These are phyloP conservation scores for Venustampulla echinocandica DNA, from an alignment of 495 filamentous ascomycete species.

Conservation along the genomic window DNA sequence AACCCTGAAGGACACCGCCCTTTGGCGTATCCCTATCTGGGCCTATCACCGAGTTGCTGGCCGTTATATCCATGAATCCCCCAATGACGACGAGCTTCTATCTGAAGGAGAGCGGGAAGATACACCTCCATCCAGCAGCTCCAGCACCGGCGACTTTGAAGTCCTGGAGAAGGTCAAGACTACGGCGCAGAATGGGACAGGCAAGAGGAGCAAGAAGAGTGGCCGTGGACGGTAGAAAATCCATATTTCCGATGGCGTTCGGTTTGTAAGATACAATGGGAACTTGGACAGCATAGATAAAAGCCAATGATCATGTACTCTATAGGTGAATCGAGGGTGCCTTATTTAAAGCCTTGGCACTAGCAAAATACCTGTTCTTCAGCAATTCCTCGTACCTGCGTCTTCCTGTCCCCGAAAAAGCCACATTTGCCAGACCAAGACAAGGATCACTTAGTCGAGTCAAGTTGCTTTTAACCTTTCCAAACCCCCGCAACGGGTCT, in stretches of 20 bases:
- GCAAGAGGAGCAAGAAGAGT: slow-evolving; percentile 19
- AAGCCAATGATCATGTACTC: too few species aligned
- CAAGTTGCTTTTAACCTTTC: too few species aligned
- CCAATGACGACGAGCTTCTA: slow-evolving; percentile 26
- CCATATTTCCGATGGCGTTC: neutral
- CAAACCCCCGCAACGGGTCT: too few species aligned
- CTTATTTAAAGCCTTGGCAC: too few species aligned
- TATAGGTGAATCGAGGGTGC: too few species aligned
- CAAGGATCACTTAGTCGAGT: too few species aligned
- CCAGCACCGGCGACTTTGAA: slow-evolving; percentile 45
- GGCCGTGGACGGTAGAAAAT: slow-evolving; percentile 7
- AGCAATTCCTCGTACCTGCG: too few species aligned
- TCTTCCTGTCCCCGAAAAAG: too few species aligned
- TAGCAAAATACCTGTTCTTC: too few species aligned
- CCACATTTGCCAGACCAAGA: too few species aligned
- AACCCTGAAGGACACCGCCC: slow-evolving; percentile 58
- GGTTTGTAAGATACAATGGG: slow-evolving; percentile 5
- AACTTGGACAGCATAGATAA: too few species aligned
- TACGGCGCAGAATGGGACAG: slow-evolving; percentile 18
- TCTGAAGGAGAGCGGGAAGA: slow-evolving; percentile 30
- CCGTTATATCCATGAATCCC: slow-evolving; percentile 34
- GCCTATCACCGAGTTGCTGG: slow-evolving; percentile 49
- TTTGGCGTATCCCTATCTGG: slow-evolving; percentile 62
- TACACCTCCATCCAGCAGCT: slow-evolving; percentile 31
- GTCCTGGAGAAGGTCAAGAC: slow-evolving; percentile 42